These are phyloP conservation scores for Moniliophthora roreri DNA, from an alignment of 1,284 basidiomycete species.

Conservation along the genomic window DNA sequence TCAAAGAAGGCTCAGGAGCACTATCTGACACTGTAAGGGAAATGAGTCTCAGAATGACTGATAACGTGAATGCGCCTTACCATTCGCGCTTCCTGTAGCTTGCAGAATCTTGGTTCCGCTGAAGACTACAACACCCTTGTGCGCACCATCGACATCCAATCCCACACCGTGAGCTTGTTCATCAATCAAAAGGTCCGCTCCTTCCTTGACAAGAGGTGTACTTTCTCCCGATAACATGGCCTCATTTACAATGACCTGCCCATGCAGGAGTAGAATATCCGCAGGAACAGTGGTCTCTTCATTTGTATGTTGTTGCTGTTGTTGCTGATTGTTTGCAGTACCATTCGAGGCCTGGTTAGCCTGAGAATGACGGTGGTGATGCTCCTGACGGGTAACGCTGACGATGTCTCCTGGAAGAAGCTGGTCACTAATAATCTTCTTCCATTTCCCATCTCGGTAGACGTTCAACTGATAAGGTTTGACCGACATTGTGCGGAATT, in stretches of 20 bases:
- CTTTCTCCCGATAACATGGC: slow-evolving; percentile 98
- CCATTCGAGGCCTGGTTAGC: slow-evolving; percentile 34
- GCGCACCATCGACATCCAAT: slow-evolving; percentile 81
- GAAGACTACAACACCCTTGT: slow-evolving; percentile 89
- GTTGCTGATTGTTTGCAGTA: slow-evolving; percentile 23
- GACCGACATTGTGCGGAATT: slow-evolving; percentile 95
- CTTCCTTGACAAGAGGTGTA: slow-evolving; percentile 90
- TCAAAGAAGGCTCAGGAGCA: slow-evolving; percentile 19
- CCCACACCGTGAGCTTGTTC: slow-evolving; percentile 75
- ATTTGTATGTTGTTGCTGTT: slow-evolving; percentile 46
- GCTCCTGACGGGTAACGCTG: slow-evolving; percentile 46
- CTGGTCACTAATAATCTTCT: slow-evolving; percentile 76
- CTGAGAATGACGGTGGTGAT: neutral
- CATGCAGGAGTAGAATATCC: slow-evolving; percentile 85
- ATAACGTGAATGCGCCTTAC: slow-evolving; percentile 24
- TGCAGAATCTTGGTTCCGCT: slow-evolving; percentile 95
- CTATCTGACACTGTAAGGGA: slow-evolving; percentile 23
- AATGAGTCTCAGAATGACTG: slow-evolving; percentile 41
- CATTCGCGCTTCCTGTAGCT: slow-evolving; percentile 44
- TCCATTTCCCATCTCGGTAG: slow-evolving; percentile 82
- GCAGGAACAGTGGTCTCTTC: slow-evolving; percentile 85
- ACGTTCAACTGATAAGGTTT: slow-evolving; percentile 84
- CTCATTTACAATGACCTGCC: slow-evolving; percentile 94
- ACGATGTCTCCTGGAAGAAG: slow-evolving; percentile 90
- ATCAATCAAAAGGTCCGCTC: slow-evolving; percentile 57